These are phyloP conservation scores for Ceratorhiza oryzae-sativae DNA, from an alignment of 1,284 basidiomycete genomes.

Conservation along the genomic window DNA sequence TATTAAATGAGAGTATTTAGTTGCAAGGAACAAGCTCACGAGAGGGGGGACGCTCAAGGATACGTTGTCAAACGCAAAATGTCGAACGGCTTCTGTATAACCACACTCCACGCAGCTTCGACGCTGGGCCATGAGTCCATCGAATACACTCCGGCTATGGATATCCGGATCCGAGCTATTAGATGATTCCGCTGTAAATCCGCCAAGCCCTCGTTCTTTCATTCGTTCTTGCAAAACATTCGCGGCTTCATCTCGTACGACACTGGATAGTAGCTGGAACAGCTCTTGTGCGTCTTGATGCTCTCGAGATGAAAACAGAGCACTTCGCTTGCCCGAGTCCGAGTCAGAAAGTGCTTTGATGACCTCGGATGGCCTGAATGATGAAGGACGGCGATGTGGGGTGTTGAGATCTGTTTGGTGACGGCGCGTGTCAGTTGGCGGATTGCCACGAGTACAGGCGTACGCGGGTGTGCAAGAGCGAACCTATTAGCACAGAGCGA, in stretches of 20 bases:
- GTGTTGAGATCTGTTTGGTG: conserved; percentile 68
- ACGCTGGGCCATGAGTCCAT: conserved; percentile 82
- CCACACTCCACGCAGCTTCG: conserved; percentile 82
- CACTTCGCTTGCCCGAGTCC: conserved; percentile 55
- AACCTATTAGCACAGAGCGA: conserved; percentile 69
- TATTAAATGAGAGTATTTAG: conserved; percentile 10
- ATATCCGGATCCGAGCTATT: conserved; percentile 49
- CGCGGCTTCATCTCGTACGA: conserved; percentile 78
- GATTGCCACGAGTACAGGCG: conserved; percentile 2
- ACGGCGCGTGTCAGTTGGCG: conserved; percentile 1
- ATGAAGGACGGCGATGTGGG: conserved; percentile 62
- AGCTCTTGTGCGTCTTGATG: conserved; percentile 96
- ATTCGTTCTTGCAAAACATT: conserved; percentile 69
- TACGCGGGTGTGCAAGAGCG: conserved; percentile 44
- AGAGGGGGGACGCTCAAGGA: conserved; percentile 76
- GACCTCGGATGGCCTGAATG: conserved; percentile 74
- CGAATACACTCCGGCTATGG: conserved; percentile 66
- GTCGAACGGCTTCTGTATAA: conserved; percentile 88
- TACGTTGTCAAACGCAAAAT: conserved; percentile 84
- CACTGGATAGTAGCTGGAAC: conserved; percentile 89
- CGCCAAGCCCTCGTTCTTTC: conserved; percentile 72
- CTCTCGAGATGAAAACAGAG: conserved; percentile 82
- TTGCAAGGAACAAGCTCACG: conserved; percentile 45
- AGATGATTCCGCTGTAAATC: conserved; percentile 44
- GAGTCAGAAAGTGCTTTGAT: conserved; percentile 71